Percentiles rank a stretch among this genome's conserved stretches.
Conservation (phyloP, 1,139 yeast species). For the Debaryomyces sp. region DNA sequence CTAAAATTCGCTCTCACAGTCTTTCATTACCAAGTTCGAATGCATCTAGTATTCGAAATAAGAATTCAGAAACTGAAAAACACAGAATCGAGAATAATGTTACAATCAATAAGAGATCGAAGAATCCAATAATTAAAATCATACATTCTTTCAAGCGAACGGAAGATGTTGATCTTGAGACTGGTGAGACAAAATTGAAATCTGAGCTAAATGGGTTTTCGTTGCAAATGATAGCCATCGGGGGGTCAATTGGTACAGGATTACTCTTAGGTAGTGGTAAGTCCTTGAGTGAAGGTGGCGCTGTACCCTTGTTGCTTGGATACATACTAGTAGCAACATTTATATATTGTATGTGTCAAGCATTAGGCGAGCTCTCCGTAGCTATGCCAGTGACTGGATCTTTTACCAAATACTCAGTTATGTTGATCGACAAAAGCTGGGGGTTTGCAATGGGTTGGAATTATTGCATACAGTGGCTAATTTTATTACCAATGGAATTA, state of each 20-base stretch:
- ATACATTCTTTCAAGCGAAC: conserved; percentile 17
- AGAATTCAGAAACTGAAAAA: neutral
- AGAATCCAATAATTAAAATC: conserved; percentile 8
- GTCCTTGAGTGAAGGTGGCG: conserved; percentile 16
- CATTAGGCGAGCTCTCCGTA: conserved; percentile 27
- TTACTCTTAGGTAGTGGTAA: conserved; percentile 16
- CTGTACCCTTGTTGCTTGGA: conserved; percentile 10
- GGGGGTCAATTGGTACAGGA: conserved; percentile 27
- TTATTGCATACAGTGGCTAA: conserved; percentile 26
- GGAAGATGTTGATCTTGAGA: conserved; percentile 10
- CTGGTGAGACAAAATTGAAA: conserved; percentile 11
- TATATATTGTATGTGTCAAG: conserved; percentile 25
- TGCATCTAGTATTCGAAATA: neutral
- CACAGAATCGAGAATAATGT: neutral
- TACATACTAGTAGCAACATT: conserved; percentile 19
- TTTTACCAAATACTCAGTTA: conserved; percentile 22
- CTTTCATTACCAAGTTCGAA: neutral
- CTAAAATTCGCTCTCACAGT: conserved; percentile 2
- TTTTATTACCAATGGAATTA: conserved; percentile 25
- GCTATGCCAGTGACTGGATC: conserved; percentile 26
- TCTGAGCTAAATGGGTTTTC: conserved; percentile 16
- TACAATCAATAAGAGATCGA: neutral
- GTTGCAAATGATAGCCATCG: conserved; percentile 27
- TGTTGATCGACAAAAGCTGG: conserved; percentile 25
- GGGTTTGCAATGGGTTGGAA: conserved; percentile 32